A percentile compares a stretch with the other conserved stretches of the same genome.
phyloP scores from a whole-genome alignment of 495 filamentous ascomycete species.

The Neurospora africana region DNA sequence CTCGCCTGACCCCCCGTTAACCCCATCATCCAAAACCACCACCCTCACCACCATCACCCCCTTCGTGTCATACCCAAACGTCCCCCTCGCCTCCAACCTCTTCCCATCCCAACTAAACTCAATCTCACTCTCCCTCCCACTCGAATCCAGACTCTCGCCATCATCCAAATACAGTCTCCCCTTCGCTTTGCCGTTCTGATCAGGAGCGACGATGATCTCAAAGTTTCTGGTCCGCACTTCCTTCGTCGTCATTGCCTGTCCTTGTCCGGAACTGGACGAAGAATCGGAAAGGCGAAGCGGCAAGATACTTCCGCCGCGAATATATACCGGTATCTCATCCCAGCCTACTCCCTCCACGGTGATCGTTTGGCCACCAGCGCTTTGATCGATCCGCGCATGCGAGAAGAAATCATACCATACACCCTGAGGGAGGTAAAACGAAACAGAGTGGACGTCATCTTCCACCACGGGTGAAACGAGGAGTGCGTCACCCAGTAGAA shows the following conservation, averaged over 20 bases:
- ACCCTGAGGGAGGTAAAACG: conserved; percentile 56
- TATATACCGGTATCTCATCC: conserved; percentile 64
- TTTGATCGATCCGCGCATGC: conserved; percentile 41
- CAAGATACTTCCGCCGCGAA: conserved; percentile 58
- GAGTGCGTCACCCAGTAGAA: conserved; percentile 59
- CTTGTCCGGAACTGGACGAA: conserved; percentile 22
- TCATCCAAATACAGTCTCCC: conserved; percentile 52
- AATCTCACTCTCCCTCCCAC: conserved; percentile 32
- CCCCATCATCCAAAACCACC: conserved; percentile 38
- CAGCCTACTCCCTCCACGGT: conserved; percentile 43
- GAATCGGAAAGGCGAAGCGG: conserved; percentile 34
- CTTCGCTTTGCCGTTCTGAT: conserved; percentile 24
- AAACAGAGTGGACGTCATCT: conserved; percentile 48
- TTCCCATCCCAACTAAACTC: conserved; percentile 41
- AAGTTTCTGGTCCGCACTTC: conserved; percentile 56
- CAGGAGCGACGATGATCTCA: conserved; percentile 59
- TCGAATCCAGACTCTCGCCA: conserved; percentile 36
- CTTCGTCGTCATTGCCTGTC: conserved; percentile 56
- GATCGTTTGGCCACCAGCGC: conserved; percentile 29
- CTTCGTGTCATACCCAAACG: conserved; percentile 36
- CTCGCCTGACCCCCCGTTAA: neutral
- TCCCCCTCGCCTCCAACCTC: conserved; percentile 38
- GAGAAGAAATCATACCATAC: conserved; percentile 74
- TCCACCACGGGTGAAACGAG: conserved; percentile 63
- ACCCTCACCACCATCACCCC: conserved; percentile 44